Evolutionary conservation across 768 basidiomycete genomes (phyloP).

Genomic region (Mycena galericulata): DNA sequence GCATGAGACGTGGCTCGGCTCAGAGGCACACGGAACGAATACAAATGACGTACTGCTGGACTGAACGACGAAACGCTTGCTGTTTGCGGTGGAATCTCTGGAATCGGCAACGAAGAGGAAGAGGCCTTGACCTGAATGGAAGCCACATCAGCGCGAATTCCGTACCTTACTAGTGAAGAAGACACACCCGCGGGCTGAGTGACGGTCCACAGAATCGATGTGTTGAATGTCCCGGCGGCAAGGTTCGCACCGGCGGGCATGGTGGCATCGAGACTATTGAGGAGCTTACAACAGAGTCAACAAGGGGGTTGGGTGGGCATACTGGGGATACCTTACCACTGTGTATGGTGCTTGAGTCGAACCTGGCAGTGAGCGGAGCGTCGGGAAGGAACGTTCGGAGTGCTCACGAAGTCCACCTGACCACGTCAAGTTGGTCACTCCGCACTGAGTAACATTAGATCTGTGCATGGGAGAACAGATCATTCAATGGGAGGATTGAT

Average conservation of each 20-base stretch:
- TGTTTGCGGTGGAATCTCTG: conserved; percentile 1
- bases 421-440: conserved; percentile 19
- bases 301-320: neutral
- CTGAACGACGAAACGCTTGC: conserved; percentile 16
- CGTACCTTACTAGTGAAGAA: neutral
- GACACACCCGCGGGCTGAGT: conserved; percentile 14
- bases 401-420: conserved; percentile 20
- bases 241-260: conserved; percentile 16
- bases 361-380: conserved; percentile 1
- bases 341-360: conserved; percentile 17
- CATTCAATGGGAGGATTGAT: conserved; percentile 9
- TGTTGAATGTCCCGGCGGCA: conserved; percentile 15
- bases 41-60: conserved; percentile 13
- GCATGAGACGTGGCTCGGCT: conserved; percentile 15
- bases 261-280: conserved; percentile 7
- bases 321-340: neutral
- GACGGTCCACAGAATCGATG: conserved; percentile 24
- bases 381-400: neutral
- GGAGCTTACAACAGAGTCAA: neutral
- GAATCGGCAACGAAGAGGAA: conserved; percentile 10
- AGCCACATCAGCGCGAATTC: neutral
- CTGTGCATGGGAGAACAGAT: conserved; percentile 11
- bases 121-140: conserved; percentile 14
- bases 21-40: conserved; percentile 6
- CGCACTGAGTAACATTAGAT: conserved; percentile 19